Percentiles rank a stretch among this genome's conserved stretches.
phyloP scores from a whole-genome alignment of 352 stramenopile genomes.

The Phytophthora fragariaefolia region DNA sequence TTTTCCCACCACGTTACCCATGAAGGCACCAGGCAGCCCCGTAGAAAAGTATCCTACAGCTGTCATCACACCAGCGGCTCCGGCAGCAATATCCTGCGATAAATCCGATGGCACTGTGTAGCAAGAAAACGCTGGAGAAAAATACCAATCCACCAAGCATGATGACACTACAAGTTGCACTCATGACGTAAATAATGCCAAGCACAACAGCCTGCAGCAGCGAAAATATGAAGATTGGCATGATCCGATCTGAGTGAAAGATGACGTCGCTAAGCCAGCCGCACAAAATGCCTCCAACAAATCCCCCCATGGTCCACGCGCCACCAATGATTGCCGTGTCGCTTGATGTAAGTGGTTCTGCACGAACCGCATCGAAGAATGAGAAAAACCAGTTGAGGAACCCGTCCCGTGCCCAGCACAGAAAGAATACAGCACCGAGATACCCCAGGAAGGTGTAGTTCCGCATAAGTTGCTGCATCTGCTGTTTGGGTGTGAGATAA shows the following conservation, averaged over 20 bases:
- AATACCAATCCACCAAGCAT: slow-evolving; percentile 57
- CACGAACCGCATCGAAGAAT: slow-evolving; percentile 67
- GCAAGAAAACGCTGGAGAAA: slow-evolving; percentile 59
- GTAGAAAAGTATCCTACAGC: slow-evolving; percentile 62
- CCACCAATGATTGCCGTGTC: slow-evolving; percentile 66
- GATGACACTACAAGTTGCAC: slow-evolving; percentile 47
- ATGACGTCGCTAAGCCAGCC: slow-evolving; percentile 68
- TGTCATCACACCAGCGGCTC: slow-evolving; percentile 62
- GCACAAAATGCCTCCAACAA: slow-evolving; percentile 64
- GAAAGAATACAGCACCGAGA: slow-evolving; percentile 63
- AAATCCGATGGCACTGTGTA: slow-evolving; percentile 70
- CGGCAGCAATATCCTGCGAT: slow-evolving; percentile 59
- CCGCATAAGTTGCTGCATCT: slow-evolving; percentile 54
- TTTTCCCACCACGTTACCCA: slow-evolving; percentile 50
- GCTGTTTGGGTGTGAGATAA: slow-evolving; percentile 44
- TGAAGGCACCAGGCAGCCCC: slow-evolving; percentile 40
- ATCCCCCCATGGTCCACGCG: slow-evolving; percentile 69
- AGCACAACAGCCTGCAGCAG: slow-evolving; percentile 54
- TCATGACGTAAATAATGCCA: slow-evolving; percentile 51
- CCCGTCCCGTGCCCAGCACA: slow-evolving; percentile 63
- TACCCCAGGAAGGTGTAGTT: slow-evolving; percentile 72
- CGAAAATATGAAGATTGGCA: slow-evolving; percentile 75
- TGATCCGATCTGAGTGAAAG: slow-evolving; percentile 62
- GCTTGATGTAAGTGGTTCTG: slow-evolving; percentile 40
- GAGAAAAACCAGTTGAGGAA: slow-evolving; percentile 77